phyloP scores from a whole-genome alignment of 495 filamentous ascomycete species.

The Hapsidospora chrysogenum region DNA sequence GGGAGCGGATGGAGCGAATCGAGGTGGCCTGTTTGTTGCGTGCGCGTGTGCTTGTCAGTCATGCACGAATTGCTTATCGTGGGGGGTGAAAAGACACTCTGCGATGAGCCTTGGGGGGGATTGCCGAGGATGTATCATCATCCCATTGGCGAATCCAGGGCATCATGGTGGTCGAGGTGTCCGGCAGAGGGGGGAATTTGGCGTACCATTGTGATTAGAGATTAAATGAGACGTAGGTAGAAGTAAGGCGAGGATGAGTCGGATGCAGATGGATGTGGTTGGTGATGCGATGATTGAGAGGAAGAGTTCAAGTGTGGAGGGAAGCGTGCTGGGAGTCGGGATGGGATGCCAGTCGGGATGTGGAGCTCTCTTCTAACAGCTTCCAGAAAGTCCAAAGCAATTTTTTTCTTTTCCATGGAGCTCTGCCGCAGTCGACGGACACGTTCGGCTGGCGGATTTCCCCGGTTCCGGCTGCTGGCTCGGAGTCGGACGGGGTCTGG shows the following conservation, averaged over 20 bases:
- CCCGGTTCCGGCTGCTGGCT: conserved; percentile 2
- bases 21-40: conserved; percentile 49
- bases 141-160: background rate
- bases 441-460: conserved; percentile 1
- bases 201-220: conserved; percentile 20
- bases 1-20: conserved; percentile 88
- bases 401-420: too few species aligned
- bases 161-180: background rate
- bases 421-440: background rate
- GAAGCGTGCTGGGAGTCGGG: conserved; percentile 5
- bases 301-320: conserved; percentile 4
- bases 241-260: too few species aligned
- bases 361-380: conserved; percentile 6
- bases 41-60: too few species aligned
- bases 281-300: background rate
- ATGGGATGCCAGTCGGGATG: conserved; percentile 4
- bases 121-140: too few species aligned
- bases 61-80: too few species aligned
- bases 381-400: conserved; percentile 2
- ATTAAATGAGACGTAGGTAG: background rate
- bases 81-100: too few species aligned
- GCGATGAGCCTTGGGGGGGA: too few species aligned
- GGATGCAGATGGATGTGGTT: background rate
- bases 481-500: too few species aligned
- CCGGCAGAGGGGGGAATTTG: background rate